Evolutionary conservation across 768 basidiomycete genomes (phyloP).

Genomic region (Hygrocybe punicea): DNA sequence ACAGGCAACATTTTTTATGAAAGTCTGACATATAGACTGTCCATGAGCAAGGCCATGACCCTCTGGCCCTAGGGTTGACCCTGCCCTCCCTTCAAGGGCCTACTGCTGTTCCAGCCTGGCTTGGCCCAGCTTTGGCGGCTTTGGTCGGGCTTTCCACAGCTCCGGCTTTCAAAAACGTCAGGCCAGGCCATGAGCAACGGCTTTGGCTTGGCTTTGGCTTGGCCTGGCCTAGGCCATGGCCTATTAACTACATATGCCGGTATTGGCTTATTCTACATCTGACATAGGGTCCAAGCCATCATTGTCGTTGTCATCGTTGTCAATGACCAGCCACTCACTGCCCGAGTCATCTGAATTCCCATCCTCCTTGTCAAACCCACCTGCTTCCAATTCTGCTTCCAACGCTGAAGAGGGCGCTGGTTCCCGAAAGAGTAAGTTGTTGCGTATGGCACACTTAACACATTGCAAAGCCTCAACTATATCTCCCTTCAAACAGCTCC

Average conservation of each 20-base stretch:
- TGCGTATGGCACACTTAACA: conserved; percentile 23
- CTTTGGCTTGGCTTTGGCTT: conserved; percentile 9
- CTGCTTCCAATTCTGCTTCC: neutral
- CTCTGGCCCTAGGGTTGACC: too few species aligned
- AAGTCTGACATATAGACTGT: too few species aligned
- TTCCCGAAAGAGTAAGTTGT: conserved; percentile 26
- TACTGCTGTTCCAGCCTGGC: conserved; percentile 25
- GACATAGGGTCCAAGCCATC: too few species aligned
- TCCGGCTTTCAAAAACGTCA: conserved; percentile 17
- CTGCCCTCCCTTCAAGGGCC: too few species aligned
- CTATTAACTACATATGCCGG: too few species aligned
- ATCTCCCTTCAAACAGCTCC: conserved; percentile 35
- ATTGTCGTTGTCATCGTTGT: conserved; percentile 5
- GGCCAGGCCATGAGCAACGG: conserved; percentile 15
- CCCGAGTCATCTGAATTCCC: conserved; percentile 4
- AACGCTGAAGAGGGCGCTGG: conserved; percentile 4
- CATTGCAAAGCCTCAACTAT: conserved; percentile 35
- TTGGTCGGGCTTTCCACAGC: conserved; percentile 22
- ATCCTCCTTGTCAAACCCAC: conserved; percentile 8
- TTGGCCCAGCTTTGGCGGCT: too few species aligned
- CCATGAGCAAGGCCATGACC: too few species aligned
- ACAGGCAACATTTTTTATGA: too few species aligned
- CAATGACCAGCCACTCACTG: too few species aligned
- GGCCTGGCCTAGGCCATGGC: conserved; percentile 8
- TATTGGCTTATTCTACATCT: neutral